Conservation (phyloP, 176 grass and related monocot genomes). For the Oryza punctata region DNA sequence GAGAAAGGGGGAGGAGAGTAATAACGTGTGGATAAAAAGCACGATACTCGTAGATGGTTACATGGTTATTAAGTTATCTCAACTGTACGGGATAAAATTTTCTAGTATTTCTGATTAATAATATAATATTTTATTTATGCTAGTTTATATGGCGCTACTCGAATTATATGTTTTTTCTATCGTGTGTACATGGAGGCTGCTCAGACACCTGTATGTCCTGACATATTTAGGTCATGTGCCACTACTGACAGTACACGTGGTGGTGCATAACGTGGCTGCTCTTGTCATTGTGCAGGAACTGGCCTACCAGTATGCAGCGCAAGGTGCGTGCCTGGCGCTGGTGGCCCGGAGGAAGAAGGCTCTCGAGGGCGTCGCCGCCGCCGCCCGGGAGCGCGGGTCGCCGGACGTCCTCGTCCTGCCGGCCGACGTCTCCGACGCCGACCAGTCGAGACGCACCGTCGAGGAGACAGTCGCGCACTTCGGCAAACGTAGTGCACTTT, state of each 20-base stretch:
- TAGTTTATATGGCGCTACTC: no score
- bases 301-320: constrained; percentile 64
- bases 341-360: constrained; percentile 65
- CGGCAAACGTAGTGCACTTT: constrained; percentile 44
- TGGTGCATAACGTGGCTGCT: neutral
- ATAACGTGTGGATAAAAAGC: no score
- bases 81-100: no score
- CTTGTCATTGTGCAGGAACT: constrained; percentile 42
- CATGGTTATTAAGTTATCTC: no score
- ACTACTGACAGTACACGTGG: neutral
- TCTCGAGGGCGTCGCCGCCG: constrained; percentile 42
- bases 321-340: constrained; percentile 55
- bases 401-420: constrained; percentile 55
- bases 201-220: neutral
- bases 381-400: constrained; percentile 44
- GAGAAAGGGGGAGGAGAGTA: no score
- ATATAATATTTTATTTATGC: no score
- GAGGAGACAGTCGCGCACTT: constrained; percentile 60
- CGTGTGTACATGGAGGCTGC: no score
- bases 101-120: no score
- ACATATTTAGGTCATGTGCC: neutral
- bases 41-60: no score
- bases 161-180: no score
- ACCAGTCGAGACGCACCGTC: constrained; percentile 45
- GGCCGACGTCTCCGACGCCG: constrained; percentile 52